Percentiles rank a stretch among this genome's conserved stretches.
phyloP scores from a whole-genome alignment of 1,139 yeast genomes.

The Petasospora fabianii region DNA sequence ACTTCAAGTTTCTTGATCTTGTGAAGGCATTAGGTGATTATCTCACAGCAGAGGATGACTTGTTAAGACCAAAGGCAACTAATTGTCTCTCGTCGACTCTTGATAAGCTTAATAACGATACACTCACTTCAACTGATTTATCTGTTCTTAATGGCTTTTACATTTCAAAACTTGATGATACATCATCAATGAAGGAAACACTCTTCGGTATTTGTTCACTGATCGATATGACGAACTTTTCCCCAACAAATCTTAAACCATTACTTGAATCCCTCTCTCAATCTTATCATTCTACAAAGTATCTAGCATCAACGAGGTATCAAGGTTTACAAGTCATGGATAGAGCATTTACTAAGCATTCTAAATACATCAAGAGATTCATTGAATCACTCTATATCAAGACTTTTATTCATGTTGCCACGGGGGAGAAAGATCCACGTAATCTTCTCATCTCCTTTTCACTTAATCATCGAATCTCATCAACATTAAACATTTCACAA shows the following conservation, averaged over 20 bases:
- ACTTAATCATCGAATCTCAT: slow-evolving; percentile 49
- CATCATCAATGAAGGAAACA: slow-evolving; percentile 48
- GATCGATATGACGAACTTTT: slow-evolving; percentile 45
- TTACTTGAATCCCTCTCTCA: slow-evolving; percentile 41
- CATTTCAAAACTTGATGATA: slow-evolving; percentile 64
- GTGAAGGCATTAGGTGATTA: slow-evolving; percentile 55
- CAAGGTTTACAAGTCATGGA: slow-evolving; percentile 52
- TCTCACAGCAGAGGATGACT: slow-evolving; percentile 65
- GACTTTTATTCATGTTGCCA: slow-evolving; percentile 63
- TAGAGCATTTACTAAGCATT: slow-evolving; percentile 31
- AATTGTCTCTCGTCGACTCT: slow-evolving; percentile 57
- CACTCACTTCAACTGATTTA: slow-evolving; percentile 59
- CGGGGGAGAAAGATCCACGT: slow-evolving; percentile 93
- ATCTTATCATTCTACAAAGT: slow-evolving; percentile 56
- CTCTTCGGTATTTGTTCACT: slow-evolving; percentile 55
- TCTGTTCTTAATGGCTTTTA: slow-evolving; percentile 65
- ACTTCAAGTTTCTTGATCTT: slow-evolving; percentile 46
- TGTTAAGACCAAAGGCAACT: slow-evolving; percentile 50
- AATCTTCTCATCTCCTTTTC: slow-evolving; percentile 72
- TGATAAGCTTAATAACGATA: slow-evolving; percentile 32
- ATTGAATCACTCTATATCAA: slow-evolving; percentile 43
- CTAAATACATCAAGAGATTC: slow-evolving; percentile 16
- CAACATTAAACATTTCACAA: slow-evolving; percentile 39
- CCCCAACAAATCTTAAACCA: slow-evolving; percentile 29
- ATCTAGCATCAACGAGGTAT: slow-evolving; percentile 64